Evolutionary conservation across 495 filamentous ascomycete species (phyloP).

Genomic region (Pyrenula aspistea): DNA sequence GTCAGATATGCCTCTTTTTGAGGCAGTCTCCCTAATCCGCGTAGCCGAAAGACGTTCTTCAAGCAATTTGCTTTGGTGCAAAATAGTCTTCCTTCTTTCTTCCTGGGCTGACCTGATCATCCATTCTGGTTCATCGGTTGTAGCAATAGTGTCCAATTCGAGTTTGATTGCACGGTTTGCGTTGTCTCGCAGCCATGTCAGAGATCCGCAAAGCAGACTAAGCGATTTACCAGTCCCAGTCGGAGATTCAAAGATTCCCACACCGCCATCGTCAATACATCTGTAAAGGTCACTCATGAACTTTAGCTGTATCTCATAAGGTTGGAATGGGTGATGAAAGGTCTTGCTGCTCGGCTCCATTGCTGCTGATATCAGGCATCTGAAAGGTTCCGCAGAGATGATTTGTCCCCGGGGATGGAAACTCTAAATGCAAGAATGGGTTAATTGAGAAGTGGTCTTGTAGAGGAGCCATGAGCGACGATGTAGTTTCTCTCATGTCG

Average conservation of each 20-base stretch:
- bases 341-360: constrained; percentile 25
- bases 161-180: constrained; percentile 58
- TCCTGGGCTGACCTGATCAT: constrained; percentile 63
- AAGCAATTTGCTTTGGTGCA: constrained; percentile 53
- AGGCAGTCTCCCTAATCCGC: not conserved
- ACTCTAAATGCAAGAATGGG: too few relatives aligned
- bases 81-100: constrained; percentile 53
- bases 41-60: constrained; percentile 49
- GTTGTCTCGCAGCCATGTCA: constrained; percentile 87
- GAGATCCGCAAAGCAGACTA: constrained; percentile 81
- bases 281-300: constrained; percentile 85
- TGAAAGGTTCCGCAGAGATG: too few relatives aligned
- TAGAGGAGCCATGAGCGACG: too few relatives aligned
- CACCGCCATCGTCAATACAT: constrained; percentile 64
- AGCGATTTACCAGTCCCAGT: constrained; percentile 94
- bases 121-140: constrained; percentile 79
- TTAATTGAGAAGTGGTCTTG: too few relatives aligned
- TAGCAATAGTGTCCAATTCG: constrained; percentile 24
- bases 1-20: not conserved
- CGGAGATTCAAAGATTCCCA: constrained; percentile 90
- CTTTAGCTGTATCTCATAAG: constrained; percentile 79
- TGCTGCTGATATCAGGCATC: not conserved
- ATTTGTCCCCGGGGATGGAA: too few relatives aligned
- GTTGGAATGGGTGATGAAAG: constrained; percentile 87
- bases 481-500: too few relatives aligned